Percentiles rank a stretch among this genome's conserved stretches.
phyloP scores from a whole-genome alignment of 306 rosid genomes.

The Cajanus cajan region DNA sequence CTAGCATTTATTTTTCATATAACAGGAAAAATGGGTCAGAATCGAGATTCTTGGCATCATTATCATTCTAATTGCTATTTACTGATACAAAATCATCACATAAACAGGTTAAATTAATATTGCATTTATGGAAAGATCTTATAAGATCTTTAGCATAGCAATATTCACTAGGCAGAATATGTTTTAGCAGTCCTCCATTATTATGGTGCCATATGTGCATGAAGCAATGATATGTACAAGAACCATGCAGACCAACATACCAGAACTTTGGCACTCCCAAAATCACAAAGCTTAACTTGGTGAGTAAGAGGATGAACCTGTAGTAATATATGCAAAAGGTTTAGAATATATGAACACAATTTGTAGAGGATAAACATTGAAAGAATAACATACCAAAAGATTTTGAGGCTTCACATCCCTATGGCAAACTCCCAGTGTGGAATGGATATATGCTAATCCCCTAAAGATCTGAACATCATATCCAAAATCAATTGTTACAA shows the following conservation, averaged over 20 bases:
- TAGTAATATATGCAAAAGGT: conserved; percentile 12
- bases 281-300: conserved; percentile 89
- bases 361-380: conserved; percentile 13
- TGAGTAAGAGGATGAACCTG: conserved; percentile 91
- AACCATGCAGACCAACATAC: conserved; percentile 41
- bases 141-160: not conserved
- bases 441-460: conserved; percentile 84
- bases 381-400: conserved; percentile 59
- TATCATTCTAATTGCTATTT: conserved; percentile 1
- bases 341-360: not conserved
- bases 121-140: not conserved
- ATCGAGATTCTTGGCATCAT: not conserved
- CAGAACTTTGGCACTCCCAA: conserved; percentile 90
- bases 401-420: conserved; percentile 92
- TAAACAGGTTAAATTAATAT: not conserved
- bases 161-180: not conserved
- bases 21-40: not conserved
- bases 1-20: conserved; percentile 7
- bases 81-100: not conserved
- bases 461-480: conserved; percentile 60
- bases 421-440: conserved; percentile 79
- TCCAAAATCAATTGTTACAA: conserved; percentile 13
- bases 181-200: not conserved
- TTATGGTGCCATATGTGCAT: not conserved
- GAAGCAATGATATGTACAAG: not conserved